Conservation (phyloP, 1,139 yeast genomes). For the Keqinozyma sinolaborantium region DNA sequence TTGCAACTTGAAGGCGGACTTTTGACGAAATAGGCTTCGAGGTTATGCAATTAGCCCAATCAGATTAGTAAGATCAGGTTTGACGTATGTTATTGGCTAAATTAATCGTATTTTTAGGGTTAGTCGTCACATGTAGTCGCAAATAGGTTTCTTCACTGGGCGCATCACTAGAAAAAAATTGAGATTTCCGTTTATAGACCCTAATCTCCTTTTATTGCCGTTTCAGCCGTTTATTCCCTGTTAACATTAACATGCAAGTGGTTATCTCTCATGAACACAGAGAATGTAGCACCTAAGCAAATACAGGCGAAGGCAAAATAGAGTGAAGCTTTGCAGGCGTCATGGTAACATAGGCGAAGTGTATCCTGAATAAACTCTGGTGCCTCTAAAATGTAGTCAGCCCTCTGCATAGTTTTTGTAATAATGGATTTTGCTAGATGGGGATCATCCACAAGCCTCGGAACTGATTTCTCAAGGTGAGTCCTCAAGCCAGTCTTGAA, state of each 20-base stretch:
- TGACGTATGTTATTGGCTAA: too few species aligned
- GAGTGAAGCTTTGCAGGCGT: slow-evolving; percentile 51
- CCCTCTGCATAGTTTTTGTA: slow-evolving; percentile 46
- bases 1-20: too few species aligned
- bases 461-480: slow-evolving; percentile 14
- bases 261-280: slow-evolving; percentile 40
- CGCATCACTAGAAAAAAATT: too few species aligned
- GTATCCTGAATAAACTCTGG: slow-evolving; percentile 47
- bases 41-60: too few species aligned
- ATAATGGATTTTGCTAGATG: slow-evolving; percentile 40
- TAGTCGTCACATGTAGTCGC: too few species aligned
- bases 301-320: slow-evolving; percentile 38
- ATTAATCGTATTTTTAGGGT: too few species aligned
- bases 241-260: slow-evolving; percentile 30
- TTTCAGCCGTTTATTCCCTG: slow-evolving; percentile 31
- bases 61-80: too few species aligned
- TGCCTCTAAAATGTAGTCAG: slow-evolving; percentile 49
- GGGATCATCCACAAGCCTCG: slow-evolving; percentile 20
- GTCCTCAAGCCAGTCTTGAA: slow-evolving; percentile 38
- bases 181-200: too few species aligned
- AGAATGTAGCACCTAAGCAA: slow-evolving; percentile 32
- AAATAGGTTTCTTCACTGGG: too few species aligned
- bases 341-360: slow-evolving; percentile 42
- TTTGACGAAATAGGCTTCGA: too few species aligned
- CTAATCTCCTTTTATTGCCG: too few species aligned